Percentiles rank a stretch among this genome's conserved stretches.
Evolutionary conservation across 108 stramenopile genomes (phyloP).

Genomic region (Nitzschia palea): DNA sequence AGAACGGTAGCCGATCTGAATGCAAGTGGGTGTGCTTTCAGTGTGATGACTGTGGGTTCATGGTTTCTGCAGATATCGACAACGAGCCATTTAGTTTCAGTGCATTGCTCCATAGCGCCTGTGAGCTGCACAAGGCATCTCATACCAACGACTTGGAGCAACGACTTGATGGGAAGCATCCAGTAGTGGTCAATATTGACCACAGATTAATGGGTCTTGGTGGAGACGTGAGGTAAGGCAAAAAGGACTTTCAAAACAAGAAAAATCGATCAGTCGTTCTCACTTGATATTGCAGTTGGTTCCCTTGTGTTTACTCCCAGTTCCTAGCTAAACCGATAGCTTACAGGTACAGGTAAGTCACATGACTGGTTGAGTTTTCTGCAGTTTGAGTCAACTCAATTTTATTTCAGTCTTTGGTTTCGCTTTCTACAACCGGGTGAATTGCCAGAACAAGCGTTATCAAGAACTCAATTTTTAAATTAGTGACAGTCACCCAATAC

Average conservation of each 20-base stretch:
- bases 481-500: neutral
- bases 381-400: neutral
- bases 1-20: slow-evolving; percentile 54
- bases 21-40: slow-evolving; percentile 44
- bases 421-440: neutral
- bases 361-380: neutral
- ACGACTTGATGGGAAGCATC: slow-evolving; percentile 31
- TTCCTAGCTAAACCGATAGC: slow-evolving; percentile 30
- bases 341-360: slow-evolving; percentile 22
- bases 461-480: neutral
- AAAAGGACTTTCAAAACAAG: too few relatives aligned
- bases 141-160: slow-evolving; percentile 49
- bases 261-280: neutral
- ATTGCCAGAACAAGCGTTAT: neutral
- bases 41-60: slow-evolving; percentile 12
- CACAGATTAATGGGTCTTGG: slow-evolving; percentile 57
- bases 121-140: slow-evolving; percentile 41
- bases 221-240: slow-evolving; percentile 42
- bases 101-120: slow-evolving; percentile 35
- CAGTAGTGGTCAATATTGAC: slow-evolving; percentile 51
- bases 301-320: slow-evolving; percentile 50
- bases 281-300: slow-evolving; percentile 38
- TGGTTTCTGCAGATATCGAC: neutral
- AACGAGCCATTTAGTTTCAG: slow-evolving; percentile 34
- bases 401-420: neutral